Conservation (phyloP, 1,139 yeast genomes). For the Kluyveromyces sp. region DNA sequence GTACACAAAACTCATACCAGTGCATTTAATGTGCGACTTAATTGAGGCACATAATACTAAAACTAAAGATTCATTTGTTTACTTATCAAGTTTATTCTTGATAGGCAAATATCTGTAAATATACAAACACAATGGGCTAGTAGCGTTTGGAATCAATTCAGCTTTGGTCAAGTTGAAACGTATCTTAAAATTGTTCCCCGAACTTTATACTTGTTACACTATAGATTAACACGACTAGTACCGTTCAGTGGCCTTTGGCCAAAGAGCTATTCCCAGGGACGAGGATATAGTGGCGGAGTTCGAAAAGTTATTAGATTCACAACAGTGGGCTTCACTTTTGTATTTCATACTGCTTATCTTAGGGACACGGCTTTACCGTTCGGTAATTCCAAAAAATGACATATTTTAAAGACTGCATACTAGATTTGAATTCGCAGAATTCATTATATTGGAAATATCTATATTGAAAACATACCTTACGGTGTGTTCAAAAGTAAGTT, state of each 20-base stretch:
- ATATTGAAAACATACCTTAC: conserved; percentile 19
- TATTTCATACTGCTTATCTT: conserved; percentile 21
- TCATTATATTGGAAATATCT: conserved; percentile 21
- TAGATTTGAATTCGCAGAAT: conserved; percentile 16
- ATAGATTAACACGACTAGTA: conserved; percentile 18
- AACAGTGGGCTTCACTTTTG: conserved; percentile 15
- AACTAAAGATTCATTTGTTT: conserved; percentile 7
- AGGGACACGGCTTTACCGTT: conserved; percentile 19
- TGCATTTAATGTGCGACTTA: conserved; percentile 15
- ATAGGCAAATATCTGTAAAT: conserved; percentile 20
- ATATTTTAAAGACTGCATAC: conserved; percentile 18
- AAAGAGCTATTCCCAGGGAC: conserved; percentile 8
- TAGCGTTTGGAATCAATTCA: conserved; percentile 6
- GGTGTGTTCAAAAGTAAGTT: conserved; percentile 12
- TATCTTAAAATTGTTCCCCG: conserved; percentile 15
- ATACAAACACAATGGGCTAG: conserved; percentile 15
- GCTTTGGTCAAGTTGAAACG: conserved; percentile 6
- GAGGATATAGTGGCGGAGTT: conserved; percentile 14
- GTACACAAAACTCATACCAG: conserved; percentile 12
- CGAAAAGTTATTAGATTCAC: conserved; percentile 15
- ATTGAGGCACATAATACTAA: conserved; percentile 8
- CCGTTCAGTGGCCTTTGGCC: conserved; percentile 15
- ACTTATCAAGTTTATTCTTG: conserved; percentile 20
- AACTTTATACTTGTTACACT: conserved; percentile 19
- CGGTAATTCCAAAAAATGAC: conserved; percentile 8